Evolutionary conservation across 1,139 yeast genomes (phyloP).

Genomic region (Lodderomyces margitis): DNA sequence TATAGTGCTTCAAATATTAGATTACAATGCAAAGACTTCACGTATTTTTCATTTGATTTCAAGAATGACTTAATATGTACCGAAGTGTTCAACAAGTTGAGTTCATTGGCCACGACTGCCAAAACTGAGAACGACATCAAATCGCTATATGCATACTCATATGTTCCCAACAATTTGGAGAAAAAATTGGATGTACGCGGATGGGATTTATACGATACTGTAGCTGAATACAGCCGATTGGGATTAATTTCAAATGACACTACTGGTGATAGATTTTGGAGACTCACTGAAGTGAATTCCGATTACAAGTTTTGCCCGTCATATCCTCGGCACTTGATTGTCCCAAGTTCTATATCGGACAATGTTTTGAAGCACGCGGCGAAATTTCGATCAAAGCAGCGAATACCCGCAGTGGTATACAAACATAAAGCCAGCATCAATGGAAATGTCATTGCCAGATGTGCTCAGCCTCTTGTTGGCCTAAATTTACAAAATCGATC

Average conservation of each 20-base stretch:
- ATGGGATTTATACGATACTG: constrained; percentile 70
- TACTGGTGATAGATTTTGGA: constrained; percentile 49
- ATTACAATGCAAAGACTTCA: constrained; percentile 80
- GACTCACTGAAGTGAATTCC: constrained; percentile 62
- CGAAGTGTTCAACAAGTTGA: constrained; percentile 72
- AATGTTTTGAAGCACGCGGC: constrained; percentile 80
- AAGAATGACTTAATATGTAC: constrained; percentile 54
- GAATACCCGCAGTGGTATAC: constrained; percentile 83
- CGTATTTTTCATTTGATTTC: constrained; percentile 80
- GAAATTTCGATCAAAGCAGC: constrained; percentile 77
- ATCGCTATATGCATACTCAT: constrained; percentile 48
- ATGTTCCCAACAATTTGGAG: constrained; percentile 58
- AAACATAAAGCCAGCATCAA: constrained; percentile 58
- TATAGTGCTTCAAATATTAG: constrained; percentile 58
- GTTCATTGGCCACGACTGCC: constrained; percentile 53
- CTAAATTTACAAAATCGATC: constrained; percentile 77
- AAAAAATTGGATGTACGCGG: constrained; percentile 56
- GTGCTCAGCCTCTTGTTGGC: constrained; percentile 93
- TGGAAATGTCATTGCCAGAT: constrained; percentile 79
- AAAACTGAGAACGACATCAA: constrained; percentile 37
- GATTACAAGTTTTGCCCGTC: constrained; percentile 71
- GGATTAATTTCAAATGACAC: constrained; percentile 35
- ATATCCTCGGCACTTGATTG: constrained; percentile 66
- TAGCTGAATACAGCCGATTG: constrained; percentile 65
- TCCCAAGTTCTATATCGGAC: constrained; percentile 78